A percentile compares a stretch with the other conserved stretches of the same genome.
Conservation (phyloP, 176 grass and related monocot species). For the Eragrostis nindensis region DNA sequence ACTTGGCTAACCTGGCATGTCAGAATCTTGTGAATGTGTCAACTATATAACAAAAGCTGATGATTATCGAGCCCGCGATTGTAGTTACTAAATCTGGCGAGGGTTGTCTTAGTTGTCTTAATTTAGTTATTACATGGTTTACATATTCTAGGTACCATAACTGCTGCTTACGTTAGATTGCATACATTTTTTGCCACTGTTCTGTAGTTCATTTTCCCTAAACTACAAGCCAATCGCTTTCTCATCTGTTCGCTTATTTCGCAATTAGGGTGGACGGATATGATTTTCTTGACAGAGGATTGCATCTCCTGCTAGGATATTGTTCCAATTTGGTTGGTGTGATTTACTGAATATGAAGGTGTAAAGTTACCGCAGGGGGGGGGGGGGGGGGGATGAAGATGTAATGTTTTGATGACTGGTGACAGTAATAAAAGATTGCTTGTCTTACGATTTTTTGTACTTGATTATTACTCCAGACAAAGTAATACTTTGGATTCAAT, state of each 20-base stretch:
- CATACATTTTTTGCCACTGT: not conserved
- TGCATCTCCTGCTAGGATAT: not conserved
- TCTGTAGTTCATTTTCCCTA: not conserved
- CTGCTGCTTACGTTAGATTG: not conserved
- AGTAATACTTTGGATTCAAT: no score
- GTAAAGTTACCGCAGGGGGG: no score
- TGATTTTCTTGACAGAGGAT: not conserved
- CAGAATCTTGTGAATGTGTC: not conserved
- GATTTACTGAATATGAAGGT: not conserved
- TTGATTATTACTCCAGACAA: not conserved
- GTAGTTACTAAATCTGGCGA: not conserved
- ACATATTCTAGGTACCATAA: not conserved
- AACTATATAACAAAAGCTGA: not conserved
- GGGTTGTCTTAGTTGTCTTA: not conserved
- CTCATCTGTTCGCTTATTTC: not conserved
- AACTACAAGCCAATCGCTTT: not conserved
- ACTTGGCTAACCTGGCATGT: not conserved
- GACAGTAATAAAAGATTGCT: not conserved
- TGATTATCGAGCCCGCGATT: not conserved
- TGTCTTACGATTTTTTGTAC: not conserved
- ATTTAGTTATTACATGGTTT: not conserved
- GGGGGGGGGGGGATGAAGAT: no score
- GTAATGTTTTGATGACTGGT: not conserved
- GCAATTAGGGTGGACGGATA: not conserved
- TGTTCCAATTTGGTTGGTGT: not conserved